Evolutionary conservation across 345 rosid genomes (phyloP).

Genomic region (Leavenworthia alabamica): DNA sequence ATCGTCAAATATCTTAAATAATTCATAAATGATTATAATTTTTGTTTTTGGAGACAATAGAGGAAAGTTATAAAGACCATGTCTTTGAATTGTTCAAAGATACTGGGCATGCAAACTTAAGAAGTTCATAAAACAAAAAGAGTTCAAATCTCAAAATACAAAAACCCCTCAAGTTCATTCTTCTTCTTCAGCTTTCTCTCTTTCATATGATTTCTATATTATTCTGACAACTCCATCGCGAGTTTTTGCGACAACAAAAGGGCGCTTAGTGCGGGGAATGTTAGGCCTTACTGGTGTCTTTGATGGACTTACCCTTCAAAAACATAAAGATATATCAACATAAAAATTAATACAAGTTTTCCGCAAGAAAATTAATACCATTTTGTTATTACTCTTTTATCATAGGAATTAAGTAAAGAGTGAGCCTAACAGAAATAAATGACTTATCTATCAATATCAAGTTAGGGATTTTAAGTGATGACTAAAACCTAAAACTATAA

Average conservation of each 20-base stretch:
- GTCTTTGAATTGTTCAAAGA: constrained; percentile 22
- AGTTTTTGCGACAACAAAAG: constrained; percentile 26
- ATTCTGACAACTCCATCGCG: not conserved
- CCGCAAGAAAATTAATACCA: too few relatives aligned
- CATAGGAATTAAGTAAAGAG: too few relatives aligned
- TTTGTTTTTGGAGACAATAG: constrained; percentile 5
- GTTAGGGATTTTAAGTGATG: not conserved
- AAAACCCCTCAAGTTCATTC: constrained; percentile 36
- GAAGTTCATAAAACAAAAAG: too few relatives aligned
- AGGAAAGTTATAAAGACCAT: too few relatives aligned
- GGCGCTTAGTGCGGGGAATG: constrained; percentile 36
- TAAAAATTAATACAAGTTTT: not conserved
- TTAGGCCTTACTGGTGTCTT: constrained; percentile 98
- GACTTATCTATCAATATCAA: not conserved
- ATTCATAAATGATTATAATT: too few relatives aligned
- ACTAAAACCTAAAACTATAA: constrained; percentile 2
- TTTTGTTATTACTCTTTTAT: not conserved
- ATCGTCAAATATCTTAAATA: too few relatives aligned
- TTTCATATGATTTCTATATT: not conserved
- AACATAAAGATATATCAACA: not conserved
- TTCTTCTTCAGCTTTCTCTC: constrained; percentile 2
- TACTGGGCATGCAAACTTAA: too few relatives aligned
- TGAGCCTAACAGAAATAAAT: too few relatives aligned
- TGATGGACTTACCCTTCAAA: constrained; percentile 92
- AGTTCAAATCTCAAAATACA: too few relatives aligned